phyloP scores from a whole-genome alignment of 2,329 filamentous ascomycete genomes.

The Daldinia sp. region DNA sequence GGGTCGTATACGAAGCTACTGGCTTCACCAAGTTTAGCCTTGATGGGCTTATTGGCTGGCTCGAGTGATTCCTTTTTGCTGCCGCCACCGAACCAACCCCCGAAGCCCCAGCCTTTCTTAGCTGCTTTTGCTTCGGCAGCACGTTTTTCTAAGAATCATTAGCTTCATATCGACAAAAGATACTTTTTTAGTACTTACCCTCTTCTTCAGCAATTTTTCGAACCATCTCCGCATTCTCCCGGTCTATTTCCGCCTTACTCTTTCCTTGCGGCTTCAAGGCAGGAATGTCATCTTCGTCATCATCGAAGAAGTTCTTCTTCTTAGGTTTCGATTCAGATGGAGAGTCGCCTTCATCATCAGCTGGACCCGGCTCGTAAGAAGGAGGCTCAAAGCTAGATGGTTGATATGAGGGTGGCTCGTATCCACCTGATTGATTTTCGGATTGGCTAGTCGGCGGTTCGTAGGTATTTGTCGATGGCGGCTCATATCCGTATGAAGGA shows the following conservation, averaged over 20 bases:
- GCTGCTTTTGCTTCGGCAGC: constrained; percentile 63
- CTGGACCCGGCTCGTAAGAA: constrained; percentile 66
- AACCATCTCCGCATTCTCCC: constrained; percentile 87
- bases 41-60: constrained; percentile 76
- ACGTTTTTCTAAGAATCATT: constrained; percentile 66
- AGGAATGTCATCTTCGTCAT: constrained; percentile 79
- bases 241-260: constrained; percentile 75
- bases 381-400: constrained; percentile 70
- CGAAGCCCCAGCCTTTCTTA: constrained; percentile 83
- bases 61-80: constrained; percentile 70
- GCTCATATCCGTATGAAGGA: constrained; percentile 64
- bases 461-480: constrained; percentile 56
- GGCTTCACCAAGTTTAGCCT: constrained; percentile 93
- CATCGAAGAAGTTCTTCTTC: constrained; percentile 83
- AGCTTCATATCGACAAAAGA: constrained; percentile 40
- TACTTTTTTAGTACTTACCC: constrained; percentile 60
- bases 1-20: constrained; percentile 95
- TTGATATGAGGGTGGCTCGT: constrained; percentile 73
- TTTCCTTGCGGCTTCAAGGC: constrained; percentile 66
- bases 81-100: constrained; percentile 84
- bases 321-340: constrained; percentile 69
- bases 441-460: constrained; percentile 48
- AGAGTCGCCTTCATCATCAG: constrained; percentile 60
- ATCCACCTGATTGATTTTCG: constrained; percentile 57
- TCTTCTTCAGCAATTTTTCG: constrained; percentile 83